Base-by-base conservation (phyloP, 2,329 filamentous ascomycete species). In the Ophiostoma montium region DNA sequence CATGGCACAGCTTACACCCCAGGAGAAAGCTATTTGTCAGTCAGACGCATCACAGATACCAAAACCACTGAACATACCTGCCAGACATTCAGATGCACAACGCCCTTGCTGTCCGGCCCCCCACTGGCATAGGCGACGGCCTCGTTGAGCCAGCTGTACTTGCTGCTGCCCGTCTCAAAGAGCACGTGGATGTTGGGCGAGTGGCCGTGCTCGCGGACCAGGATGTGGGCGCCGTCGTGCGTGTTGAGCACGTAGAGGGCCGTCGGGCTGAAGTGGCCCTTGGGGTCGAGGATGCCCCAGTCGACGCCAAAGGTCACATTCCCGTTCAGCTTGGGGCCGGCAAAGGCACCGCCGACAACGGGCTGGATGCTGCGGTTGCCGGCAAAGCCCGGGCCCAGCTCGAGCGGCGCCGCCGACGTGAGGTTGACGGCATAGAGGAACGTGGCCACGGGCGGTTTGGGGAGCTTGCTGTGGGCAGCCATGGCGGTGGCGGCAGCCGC, bases 211-310 rank as follows among this genome's bases (percentile, higher is more conserved):
- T 65, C 65, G 23, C 60, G 60, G 16, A 67, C 63, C 43, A 62
- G 59, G 30, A 68, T 66, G 46, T 63, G 60, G 12, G 57, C 62
- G 3, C 65, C 64, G 50, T 68, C 65, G 16, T 57, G 47, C 0
- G 66, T 68, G n/a, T 61, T 53, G 15, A 68, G 55, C n/a, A 62
- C 60, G 36, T 67, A 67, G 15, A 65, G 56, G 13, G 63, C 65
- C 39, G 67, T 62, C 0, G 66, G 64, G 49, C 61, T 63, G 55
- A 67, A 67, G 4, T 58, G 53, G 9, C 64, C 63, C 18, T 61
- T 60, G 16, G 52, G 54, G 51, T 66, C 63, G 1, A 60, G 62
- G 15, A 66, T 54, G 13, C 64, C 64, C 61, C 60, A 65, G 56
- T 68, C 65, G 7, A 63, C 58, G 13, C 65, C 65, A 12, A 60